Conservation (phyloP, 495 filamentous ascomycete species). For the Peziza echinospora region DNA sequence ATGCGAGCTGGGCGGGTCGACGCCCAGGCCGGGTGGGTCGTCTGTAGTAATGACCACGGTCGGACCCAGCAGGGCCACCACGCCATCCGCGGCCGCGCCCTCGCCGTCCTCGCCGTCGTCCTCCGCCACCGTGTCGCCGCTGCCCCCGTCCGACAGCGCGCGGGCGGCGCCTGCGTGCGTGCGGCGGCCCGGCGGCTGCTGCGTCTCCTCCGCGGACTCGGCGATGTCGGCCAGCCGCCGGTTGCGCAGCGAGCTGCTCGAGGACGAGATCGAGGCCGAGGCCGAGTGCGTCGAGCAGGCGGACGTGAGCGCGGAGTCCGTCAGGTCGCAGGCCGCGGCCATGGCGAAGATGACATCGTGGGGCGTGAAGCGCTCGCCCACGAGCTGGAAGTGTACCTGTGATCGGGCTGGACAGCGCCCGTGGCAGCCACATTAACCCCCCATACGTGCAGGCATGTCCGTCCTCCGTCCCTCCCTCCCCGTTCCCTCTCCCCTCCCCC, state of each 20-base stretch:
- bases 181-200: slow-evolving; percentile 23
- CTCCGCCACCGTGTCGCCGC: neutral
- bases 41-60: slow-evolving; percentile 19
- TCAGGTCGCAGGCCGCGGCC: slow-evolving; percentile 50
- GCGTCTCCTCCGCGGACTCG: slow-evolving; percentile 56
- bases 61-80: slow-evolving; percentile 7
- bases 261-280: slow-evolving; percentile 68
- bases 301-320: slow-evolving; percentile 66
- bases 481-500: neutral
- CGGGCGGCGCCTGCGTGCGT: too few species aligned
- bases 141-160: too few species aligned
- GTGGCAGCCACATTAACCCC: neutral
- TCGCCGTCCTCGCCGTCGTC: neutral
- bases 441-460: too few species aligned
- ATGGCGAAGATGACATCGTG: slow-evolving; percentile 68
- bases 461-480: neutral
- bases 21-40: slow-evolving; percentile 17
- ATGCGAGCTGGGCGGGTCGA: slow-evolving; percentile 21
- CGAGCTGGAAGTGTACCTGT: slow-evolving; percentile 76
- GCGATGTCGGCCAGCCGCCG: slow-evolving; percentile 70
- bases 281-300: slow-evolving; percentile 81
- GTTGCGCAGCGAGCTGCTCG: slow-evolving; percentile 54
- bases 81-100: too few species aligned
- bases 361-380: slow-evolving; percentile 68
- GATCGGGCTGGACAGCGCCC: slow-evolving; percentile 44